Evolutionary conservation across 139 green algal genomes (phyloP), one percentile per base, ranked within the genome.

Genomic region (Limnomonas spitsbergensis): DNA sequence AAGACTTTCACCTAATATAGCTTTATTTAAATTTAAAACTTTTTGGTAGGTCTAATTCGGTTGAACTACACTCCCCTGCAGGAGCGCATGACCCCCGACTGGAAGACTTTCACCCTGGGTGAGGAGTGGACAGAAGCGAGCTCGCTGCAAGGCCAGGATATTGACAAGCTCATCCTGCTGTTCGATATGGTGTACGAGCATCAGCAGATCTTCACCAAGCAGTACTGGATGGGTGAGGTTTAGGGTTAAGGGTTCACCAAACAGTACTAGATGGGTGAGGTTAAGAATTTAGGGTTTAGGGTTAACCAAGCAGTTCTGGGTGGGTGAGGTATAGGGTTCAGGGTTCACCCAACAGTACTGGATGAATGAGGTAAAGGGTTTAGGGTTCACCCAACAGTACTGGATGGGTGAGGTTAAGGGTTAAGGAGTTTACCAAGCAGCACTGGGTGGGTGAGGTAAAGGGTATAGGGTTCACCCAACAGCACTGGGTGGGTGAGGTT

Each of bases 321-420:
- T 69, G 47, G 47, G 47, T 20, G 47, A 29, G 14, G 20, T 61
- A 14, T 29, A n/a, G n/a, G n/a, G n/a, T n/a, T n/a, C n/a, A n/a
- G n/a, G n/a, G n/a, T 88, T 88, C 80, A 81, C 80, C 32, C 32
- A 78, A 37, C 83, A 88, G 80, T 76, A 78, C 79, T 88, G 80
- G 80, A 47, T 85, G 42, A 61, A 61, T 26, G 39, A 31, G 4
- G 66, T 38, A 31, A 81, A 81, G 80, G 77, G 84, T 61, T 61
- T 73, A 29, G 38, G 38, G 24, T 69, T 47, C 20, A 27, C n/a
- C n/a, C n/a, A n/a, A 26, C 56, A 69, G 56, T 69, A 7, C 6
- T 69, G 26, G 56, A 69, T 69, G 26, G 26, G n/a, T 4, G 56
- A 38, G 56, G 56, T 26, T n/a, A n/a, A n/a, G 47, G 14, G 47